Conservation (phyloP, 805 yeast species). For the Candida jianshihensis region DNA sequence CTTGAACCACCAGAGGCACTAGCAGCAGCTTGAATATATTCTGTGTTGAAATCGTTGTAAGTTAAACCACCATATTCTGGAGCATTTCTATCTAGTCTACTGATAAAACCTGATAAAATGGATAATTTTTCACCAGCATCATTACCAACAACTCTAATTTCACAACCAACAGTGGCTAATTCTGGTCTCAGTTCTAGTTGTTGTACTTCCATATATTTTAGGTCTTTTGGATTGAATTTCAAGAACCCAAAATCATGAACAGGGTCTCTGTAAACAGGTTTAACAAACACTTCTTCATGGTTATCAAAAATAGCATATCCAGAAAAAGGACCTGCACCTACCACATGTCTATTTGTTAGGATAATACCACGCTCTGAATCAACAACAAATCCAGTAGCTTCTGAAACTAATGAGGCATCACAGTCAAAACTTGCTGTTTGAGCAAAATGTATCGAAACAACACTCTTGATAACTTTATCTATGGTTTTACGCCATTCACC, state of each 20-base stretch:
- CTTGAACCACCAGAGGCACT: slow-evolving; percentile 94
- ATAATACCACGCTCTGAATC: slow-evolving; percentile 78
- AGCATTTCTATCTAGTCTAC: slow-evolving; percentile 84
- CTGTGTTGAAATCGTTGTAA: slow-evolving; percentile 90
- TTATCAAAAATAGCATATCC: slow-evolving; percentile 92
- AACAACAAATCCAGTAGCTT: slow-evolving; percentile 95
- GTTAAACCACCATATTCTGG: slow-evolving; percentile 88
- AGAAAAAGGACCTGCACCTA: slow-evolving; percentile 89
- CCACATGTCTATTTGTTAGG: slow-evolving; percentile 89
- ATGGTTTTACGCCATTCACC: slow-evolving; percentile 75
- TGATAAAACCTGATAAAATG: slow-evolving; percentile 74
- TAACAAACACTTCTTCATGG: slow-evolving; percentile 87
- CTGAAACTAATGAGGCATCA: slow-evolving; percentile 71
- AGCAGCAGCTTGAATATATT: slow-evolving; percentile 93
- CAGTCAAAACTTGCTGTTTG: slow-evolving; percentile 85
- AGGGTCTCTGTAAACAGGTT: slow-evolving; percentile 86
- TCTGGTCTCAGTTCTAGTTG: slow-evolving; percentile 71
- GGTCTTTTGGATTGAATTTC: slow-evolving; percentile 61
- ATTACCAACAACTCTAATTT: slow-evolving; percentile 91
- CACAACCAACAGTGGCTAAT: slow-evolving; percentile 84
- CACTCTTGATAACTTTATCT: slow-evolving; percentile 73
- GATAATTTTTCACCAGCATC: slow-evolving; percentile 94
- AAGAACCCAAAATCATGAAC: slow-evolving; percentile 93
- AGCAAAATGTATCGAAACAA: slow-evolving; percentile 83
- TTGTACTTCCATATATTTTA: slow-evolving; percentile 67